Base-by-base conservation (phyloP, 2,329 filamentous ascomycete species). In the Ilyonectria mors-panacis region DNA sequence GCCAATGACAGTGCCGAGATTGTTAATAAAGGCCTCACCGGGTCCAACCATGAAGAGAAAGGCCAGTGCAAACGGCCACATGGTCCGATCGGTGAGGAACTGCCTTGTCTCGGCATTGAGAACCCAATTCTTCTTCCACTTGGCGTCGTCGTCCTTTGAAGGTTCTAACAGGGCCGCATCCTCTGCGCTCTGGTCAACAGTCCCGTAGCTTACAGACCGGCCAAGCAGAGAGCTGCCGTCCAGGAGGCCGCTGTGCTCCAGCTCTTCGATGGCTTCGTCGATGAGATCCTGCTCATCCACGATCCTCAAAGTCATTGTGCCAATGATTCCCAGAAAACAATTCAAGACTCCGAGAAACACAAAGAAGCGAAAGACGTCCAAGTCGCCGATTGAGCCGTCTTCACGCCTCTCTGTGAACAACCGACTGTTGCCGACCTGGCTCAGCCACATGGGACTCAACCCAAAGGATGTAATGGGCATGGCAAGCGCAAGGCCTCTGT, bases 21-120 rank as follows among this genome's bases (percentile, higher is more conserved):
- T 99, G 83, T 98, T 99, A 82, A 98, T 94, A 79, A 98, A 99
- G 12, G 95, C 93, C 81, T 99, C 96, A n/a, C 95, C 95, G 0
- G 96, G 95, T 0, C 96, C 96, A 60, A 95, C 93, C 74, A 97
- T 93, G 69, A 98, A 88, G 80, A 98, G 94, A 82, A 99, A 98
- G 21, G 94, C 95, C 1, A 91, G 84, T 0, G 95, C 94, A 72
- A 99, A 92, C 78, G 91, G 93, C 95, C 95, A 99, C 95, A 98
- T 98, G 13, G 94, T 98, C 67, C 88, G 91, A 73, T 99, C 96
- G 26, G 89, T 87, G 10, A 99, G 86, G 79, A 98, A 99, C 4
- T 90, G 86, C 13, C 91, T 87, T 0, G 96, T 98, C 79, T 98
- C 95, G 50, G 93, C 94, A 75, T 98, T 98, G 72, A 98, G 87